A percentile compares a stretch with the other conserved stretches of the same genome.
These are phyloP conservation scores for Botryotinia convoluta DNA, from an alignment of 2,329 filamentous ascomycete genomes.

Conservation along the genomic window DNA sequence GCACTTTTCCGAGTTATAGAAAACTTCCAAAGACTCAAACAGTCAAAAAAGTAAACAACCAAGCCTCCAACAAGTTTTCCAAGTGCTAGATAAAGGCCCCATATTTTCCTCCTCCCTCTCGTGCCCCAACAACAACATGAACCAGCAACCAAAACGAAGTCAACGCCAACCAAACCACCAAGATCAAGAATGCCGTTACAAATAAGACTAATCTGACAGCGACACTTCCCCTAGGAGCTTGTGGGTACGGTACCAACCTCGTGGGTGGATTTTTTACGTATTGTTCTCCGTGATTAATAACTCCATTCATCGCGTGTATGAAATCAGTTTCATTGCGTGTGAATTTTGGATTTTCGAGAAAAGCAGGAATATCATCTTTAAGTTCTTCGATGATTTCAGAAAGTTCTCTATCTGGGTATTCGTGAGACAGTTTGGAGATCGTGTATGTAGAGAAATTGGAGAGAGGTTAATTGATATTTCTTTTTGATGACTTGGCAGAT, in stretches of 20 bases:
- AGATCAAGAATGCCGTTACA: rapidly evolving
- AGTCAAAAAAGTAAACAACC: neutral
- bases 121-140: rapidly evolving
- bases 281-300: neutral
- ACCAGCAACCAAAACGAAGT: neutral
- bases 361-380: neutral
- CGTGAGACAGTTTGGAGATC: neutral
- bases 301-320: neutral
- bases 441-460: neutral
- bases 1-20: neutral
- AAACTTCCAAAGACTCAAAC: neutral
- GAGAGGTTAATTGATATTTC: neutral
- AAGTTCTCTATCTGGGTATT: neutral
- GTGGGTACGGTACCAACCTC: neutral
- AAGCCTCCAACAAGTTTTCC: neutral
- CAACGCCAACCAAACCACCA: neutral
- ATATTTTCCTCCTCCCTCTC: neutral
- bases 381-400: neutral
- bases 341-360: neutral
- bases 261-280: rapidly evolving
- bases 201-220: neutral
- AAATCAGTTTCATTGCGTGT: neutral
- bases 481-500: neutral
- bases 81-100: neutral
- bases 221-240: too few species aligned